Conservation (phyloP, 192 early-diverging fungal genomes). For the Allomyces macrogynus region DNA sequence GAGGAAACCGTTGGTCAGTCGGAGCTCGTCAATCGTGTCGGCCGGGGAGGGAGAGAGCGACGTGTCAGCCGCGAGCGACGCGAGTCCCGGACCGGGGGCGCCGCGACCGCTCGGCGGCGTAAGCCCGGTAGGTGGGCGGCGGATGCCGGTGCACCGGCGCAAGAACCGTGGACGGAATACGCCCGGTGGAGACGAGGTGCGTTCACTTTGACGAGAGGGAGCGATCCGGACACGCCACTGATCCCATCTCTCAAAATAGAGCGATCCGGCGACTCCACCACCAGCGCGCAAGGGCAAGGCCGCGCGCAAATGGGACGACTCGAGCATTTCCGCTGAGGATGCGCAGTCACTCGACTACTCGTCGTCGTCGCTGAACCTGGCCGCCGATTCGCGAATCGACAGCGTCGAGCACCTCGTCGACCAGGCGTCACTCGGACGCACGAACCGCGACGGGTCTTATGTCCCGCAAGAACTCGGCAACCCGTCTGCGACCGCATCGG, state of each 20-base stretch:
- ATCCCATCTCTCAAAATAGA: neutral
- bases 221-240: too few species aligned
- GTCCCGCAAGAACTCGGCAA: constrained; percentile 24
- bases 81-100: too few species aligned
- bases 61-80: too few species aligned
- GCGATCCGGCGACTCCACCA: neutral
- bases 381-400: constrained; percentile 12
- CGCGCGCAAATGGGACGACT: neutral
- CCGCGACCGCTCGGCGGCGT: too few species aligned
- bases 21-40: neutral
- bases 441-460: constrained; percentile 30
- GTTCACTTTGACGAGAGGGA: too few species aligned
- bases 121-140: too few species aligned
- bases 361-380: neutral
- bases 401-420: constrained; percentile 51
- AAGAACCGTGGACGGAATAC: too few species aligned
- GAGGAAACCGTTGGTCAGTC: constrained; percentile 32
- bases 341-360: neutral
- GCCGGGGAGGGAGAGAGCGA: too few species aligned
- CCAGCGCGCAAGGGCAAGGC: neutral
- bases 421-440: constrained; percentile 19
- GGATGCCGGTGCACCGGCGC: too few species aligned
- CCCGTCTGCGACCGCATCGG: constrained; percentile 9
- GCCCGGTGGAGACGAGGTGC: too few species aligned
- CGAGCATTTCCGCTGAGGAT: neutral